Base-by-base conservation (phyloP, 2,329 filamentous ascomycete species). In the Fusarium temperatum region DNA sequence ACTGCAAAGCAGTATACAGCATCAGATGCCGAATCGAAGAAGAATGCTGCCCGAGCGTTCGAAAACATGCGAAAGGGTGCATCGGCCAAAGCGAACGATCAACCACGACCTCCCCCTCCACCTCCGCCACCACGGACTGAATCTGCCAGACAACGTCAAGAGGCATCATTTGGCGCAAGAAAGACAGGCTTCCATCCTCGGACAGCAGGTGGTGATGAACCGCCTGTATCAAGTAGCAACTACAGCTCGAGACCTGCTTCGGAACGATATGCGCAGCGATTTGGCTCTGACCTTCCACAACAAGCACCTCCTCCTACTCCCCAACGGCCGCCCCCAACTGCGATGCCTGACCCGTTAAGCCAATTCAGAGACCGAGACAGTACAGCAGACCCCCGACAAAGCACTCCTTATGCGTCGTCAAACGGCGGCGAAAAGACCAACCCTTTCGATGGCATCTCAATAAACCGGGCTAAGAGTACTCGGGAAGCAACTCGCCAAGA, bases 361-460 rank as follows among this genome's bases (percentile, higher is more conserved):
- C 82, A 85, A 57, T 88, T 89, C 66, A 83, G 84, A 75, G 79
- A 82, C 4, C 71, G 69, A 44, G 84, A 86, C 9, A 80, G 80
- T 2, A 83, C 82, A 48, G 64, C 82, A 47, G 87, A 90, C 67
- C 79, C 80, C n/a, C 85, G 89, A n/a, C 84, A 89, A 62, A 88
- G 88, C 73, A 88, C 87, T 11, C 89, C 89, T 0, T 91, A 91
- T 76, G 84, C 85, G 47, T 86, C 85, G 44, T 85, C 84, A 3
- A 84, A 87, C 38, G 85, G 87, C 18, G 89, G 89, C 39, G 90
- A 91, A 78, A 91, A 87, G 80, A 87, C 88, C 9, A 87, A 89
- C 51, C 85, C 88, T 0, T 90, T 89, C 66, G 88, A 89, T 50
- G 85, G 84, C 5, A 80, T 78, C 12, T 77, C 83, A 15, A 64